Evolutionary conservation across 2,329 filamentous ascomycete genomes (phyloP), one percentile per base, ranked within the genome.

Genomic region (Lecanicillium sp.): DNA sequence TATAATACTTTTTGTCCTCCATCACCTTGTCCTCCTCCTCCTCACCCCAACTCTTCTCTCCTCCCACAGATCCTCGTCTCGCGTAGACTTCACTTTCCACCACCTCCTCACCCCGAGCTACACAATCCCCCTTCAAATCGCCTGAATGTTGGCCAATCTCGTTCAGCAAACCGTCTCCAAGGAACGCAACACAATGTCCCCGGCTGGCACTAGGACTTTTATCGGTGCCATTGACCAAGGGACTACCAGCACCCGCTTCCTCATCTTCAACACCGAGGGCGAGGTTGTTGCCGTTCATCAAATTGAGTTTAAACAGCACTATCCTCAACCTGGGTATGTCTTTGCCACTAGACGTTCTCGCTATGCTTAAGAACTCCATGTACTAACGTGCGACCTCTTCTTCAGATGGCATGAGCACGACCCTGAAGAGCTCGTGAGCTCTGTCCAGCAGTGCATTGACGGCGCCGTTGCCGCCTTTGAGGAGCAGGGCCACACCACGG

Each of bases 401-500:
- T 17, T 22, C 56, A 88, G 84, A 56, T 90, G 84, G 85, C 83
- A 90, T 60, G 85, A 92, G 60, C 85, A 90, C 58, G 83, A 90
- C 51, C 84, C 85, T 9, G 68, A 77, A 43, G 84, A 89, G 61
- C 71, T 92, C 44, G 62, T 89, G 27, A 66, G 69, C 37, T 84
- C 84, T 1, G 83, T 88, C 17, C 74, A 84, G 52, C 68, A 71
- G 47, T 92, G 85, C 60, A 86, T 92, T 47, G 81, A 88, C 49
- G 75, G 77, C 43, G 83, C 83, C 3, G 77, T 83, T 35, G 70
- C 78, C 48, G 64, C 73, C 6, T 90, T 90, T 58, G 64, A 82
- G 40, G 71, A 74, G 15, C 66, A 77, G 44, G 85, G 85, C 33
- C 75, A 87, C 60, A 71, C 71, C 32, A 69, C 72, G 46, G 66